Conservation (phyloP, 2,329 filamentous ascomycete species). For the Capronia americana region DNA sequence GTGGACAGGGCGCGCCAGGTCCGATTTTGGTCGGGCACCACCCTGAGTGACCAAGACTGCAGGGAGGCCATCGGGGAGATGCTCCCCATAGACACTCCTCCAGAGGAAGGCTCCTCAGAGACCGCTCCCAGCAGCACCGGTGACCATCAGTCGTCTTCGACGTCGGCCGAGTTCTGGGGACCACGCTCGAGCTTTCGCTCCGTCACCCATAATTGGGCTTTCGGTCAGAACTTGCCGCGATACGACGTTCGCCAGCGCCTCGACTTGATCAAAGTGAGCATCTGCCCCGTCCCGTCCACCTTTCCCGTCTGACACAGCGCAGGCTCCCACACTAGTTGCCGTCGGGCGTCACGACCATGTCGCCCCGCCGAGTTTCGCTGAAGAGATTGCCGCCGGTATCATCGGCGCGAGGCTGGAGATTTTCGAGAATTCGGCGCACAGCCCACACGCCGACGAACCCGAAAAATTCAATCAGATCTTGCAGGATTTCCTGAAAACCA, state of each 20-base stretch:
- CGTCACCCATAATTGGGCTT: slow-evolving; percentile 28
- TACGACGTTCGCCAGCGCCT: slow-evolving; percentile 28
- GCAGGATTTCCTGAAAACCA: slow-evolving; percentile 17
- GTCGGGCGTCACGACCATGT: slow-evolving; percentile 30
- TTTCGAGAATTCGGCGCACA: slow-evolving; percentile 29
- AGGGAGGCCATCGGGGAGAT: slow-evolving; percentile 17
- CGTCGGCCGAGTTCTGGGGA: slow-evolving; percentile 8
- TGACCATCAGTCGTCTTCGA: neutral
- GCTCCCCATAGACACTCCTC: slow-evolving; percentile 20
- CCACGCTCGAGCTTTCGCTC: slow-evolving; percentile 12
- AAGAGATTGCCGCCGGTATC: slow-evolving; percentile 20
- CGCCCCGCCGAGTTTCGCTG: slow-evolving; percentile 14
- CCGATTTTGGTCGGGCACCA: slow-evolving; percentile 27
- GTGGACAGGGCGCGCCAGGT: slow-evolving; percentile 27
- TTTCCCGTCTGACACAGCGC: neutral
- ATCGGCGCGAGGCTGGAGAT: slow-evolving; percentile 21
- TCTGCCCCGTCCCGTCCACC: neutral
- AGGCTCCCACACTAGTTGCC: slow-evolving; percentile 24
- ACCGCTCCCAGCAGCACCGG: neutral
- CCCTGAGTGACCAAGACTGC: slow-evolving; percentile 22
- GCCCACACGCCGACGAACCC: slow-evolving; percentile 26
- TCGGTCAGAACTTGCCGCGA: slow-evolving; percentile 22
- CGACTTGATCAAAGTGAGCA: slow-evolving; percentile 18
- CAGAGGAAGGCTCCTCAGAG: neutral
- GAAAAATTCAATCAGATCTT: slow-evolving; percentile 21